A percentile compares a stretch with the other conserved stretches of the same genome.
Conservation (phyloP, 306 rosid species). For the Elaeagnus macrophylla region DNA sequence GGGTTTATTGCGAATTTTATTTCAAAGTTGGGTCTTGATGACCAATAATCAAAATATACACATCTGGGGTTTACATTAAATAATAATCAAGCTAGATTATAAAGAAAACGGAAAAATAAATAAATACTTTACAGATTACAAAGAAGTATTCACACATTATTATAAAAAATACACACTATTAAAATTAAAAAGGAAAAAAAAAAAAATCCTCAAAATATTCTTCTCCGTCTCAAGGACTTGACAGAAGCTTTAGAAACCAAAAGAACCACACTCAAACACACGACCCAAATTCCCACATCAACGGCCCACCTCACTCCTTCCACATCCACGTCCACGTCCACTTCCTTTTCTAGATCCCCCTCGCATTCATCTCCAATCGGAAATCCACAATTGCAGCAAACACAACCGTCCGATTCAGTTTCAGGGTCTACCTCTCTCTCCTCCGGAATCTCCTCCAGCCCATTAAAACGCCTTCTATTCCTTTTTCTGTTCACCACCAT, state of each 20-base stretch:
- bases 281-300: slow-evolving; percentile 49
- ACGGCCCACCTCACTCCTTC: slow-evolving; percentile 38
- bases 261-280: slow-evolving; percentile 46
- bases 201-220: slow-evolving; percentile 13
- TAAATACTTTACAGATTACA: too few relatives aligned
- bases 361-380: slow-evolving; percentile 18
- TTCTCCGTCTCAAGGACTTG: slow-evolving; percentile 26
- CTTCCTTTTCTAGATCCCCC: background rate
- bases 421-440: slow-evolving; percentile 18
- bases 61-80: too few relatives aligned
- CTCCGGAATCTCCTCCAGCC: slow-evolving; percentile 44
- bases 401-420: slow-evolving; percentile 17
- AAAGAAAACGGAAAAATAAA: too few relatives aligned
- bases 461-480: slow-evolving; percentile 7
- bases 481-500: slow-evolving; percentile 20
- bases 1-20: too few relatives aligned
- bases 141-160: too few relatives aligned
- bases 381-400: slow-evolving; percentile 11
- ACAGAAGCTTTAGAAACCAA: slow-evolving; percentile 41
- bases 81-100: too few relatives aligned
- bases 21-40: too few relatives aligned
- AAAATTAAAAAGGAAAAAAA: background rate
- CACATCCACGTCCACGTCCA: slow-evolving; percentile 14
- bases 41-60: too few relatives aligned
- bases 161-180: background rate